phyloP scores from a whole-genome alignment of 2,329 filamentous ascomycete genomes.

The Aplosporella prunicola region DNA sequence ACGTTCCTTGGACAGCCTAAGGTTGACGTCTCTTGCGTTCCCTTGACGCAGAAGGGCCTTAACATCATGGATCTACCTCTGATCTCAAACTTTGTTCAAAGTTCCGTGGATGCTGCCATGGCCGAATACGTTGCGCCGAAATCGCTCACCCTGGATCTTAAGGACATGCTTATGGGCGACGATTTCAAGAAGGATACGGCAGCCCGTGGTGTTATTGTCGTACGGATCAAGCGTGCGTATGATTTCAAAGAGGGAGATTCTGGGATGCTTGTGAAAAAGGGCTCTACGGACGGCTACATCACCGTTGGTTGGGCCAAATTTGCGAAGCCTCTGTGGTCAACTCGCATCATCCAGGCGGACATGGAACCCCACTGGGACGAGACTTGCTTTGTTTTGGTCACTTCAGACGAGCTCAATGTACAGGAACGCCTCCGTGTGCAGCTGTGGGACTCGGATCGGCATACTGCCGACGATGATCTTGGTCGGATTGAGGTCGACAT shows the following conservation, averaged over 20 bases:
- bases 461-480: slow-evolving; percentile 64
- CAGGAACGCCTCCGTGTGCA: slow-evolving; percentile 60
- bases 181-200: slow-evolving; percentile 70
- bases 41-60: slow-evolving; percentile 57
- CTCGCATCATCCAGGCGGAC: slow-evolving; percentile 54
- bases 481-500: slow-evolving; percentile 62
- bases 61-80: slow-evolving; percentile 69
- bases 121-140: slow-evolving; percentile 70
- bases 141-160: slow-evolving; percentile 62
- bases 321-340: slow-evolving; percentile 58
- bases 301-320: slow-evolving; percentile 71
- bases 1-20: slow-evolving; percentile 69
- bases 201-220: slow-evolving; percentile 54
- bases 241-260: slow-evolving; percentile 65
- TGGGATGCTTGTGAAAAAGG: slow-evolving; percentile 49
- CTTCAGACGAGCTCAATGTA: slow-evolving; percentile 61
- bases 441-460: slow-evolving; percentile 66
- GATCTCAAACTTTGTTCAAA: slow-evolving; percentile 66
- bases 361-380: slow-evolving; percentile 65
- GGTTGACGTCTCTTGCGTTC: slow-evolving; percentile 60
- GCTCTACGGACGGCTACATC: slow-evolving; percentile 61
- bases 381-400: slow-evolving; percentile 58
- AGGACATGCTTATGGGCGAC: slow-evolving; percentile 68
- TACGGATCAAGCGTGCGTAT: slow-evolving; percentile 56
- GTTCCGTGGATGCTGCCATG: slow-evolving; percentile 62